A percentile compares a stretch with the other conserved stretches of the same genome.
Conservation (phyloP, 108 stramenopile species). For the Conticribra guillardii region DNA sequence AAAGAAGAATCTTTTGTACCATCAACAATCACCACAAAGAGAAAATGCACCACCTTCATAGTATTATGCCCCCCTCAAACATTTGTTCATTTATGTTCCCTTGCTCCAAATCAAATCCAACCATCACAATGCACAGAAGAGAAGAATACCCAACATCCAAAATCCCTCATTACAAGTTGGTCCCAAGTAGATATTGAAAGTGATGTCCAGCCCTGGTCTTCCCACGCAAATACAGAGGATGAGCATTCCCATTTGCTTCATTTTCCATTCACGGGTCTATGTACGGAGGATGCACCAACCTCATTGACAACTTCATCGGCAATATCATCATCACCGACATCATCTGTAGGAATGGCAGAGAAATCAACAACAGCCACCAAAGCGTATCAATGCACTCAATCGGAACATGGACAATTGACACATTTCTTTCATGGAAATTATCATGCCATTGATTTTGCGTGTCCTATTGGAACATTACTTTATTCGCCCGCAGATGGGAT, state of each 20-base stretch:
- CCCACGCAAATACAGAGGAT: slow-evolving; percentile 68
- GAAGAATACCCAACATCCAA: too few relatives aligned
- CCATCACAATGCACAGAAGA: background rate
- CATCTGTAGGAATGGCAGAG: background rate
- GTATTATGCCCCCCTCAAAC: slow-evolving; percentile 76
- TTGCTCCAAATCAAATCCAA: slow-evolving; percentile 40
- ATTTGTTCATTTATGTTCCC: slow-evolving; percentile 70
- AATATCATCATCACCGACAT: background rate
- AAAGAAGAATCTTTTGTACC: background rate
- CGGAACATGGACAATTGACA: slow-evolving; percentile 79
- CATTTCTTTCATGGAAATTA: slow-evolving; percentile 88
- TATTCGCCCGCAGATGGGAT: slow-evolving; percentile 73
- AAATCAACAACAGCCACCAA: slow-evolving; percentile 15
- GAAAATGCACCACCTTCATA: slow-evolving; percentile 76
- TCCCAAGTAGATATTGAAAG: slow-evolving; percentile 68
- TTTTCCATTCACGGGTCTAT: slow-evolving; percentile 81
- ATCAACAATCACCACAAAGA: background rate
- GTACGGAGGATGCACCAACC: too few relatives aligned
- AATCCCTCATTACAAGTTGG: slow-evolving; percentile 36
- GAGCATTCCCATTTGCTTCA: slow-evolving; percentile 56
- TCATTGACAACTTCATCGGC: too few relatives aligned
- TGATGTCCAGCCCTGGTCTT: slow-evolving; percentile 71
- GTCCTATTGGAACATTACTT: slow-evolving; percentile 81
- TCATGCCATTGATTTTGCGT: slow-evolving; percentile 87
- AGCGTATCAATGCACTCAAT: slow-evolving; percentile 82